These are phyloP conservation scores for Didymellaceae sp. DNA, from an alignment of 2,329 filamentous ascomycete genomes.

Conservation along the genomic window DNA sequence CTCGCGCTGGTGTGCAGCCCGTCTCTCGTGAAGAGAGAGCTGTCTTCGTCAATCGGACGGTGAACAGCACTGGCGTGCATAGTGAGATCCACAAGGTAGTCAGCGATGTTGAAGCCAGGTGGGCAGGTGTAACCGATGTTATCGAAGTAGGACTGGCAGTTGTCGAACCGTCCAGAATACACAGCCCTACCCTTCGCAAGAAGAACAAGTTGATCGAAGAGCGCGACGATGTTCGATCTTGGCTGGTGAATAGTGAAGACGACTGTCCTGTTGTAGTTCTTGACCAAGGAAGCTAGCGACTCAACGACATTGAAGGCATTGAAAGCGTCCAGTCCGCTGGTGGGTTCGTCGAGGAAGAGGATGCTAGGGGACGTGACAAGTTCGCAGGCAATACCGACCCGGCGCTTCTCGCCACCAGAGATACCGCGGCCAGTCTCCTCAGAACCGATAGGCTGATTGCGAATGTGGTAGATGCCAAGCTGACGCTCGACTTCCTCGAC, in stretches of 20 bases:
- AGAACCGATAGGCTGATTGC: conserved; percentile 92
- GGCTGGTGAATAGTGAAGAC: conserved; percentile 99
- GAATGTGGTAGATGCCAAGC: conserved; percentile 91
- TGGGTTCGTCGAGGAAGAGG: conserved; percentile 95
- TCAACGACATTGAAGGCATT: conserved; percentile 99
- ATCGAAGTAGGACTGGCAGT: conserved; percentile 93
- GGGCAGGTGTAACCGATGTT: conserved; percentile 90
- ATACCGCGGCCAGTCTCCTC: conserved; percentile 96
- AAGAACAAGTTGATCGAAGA: conserved; percentile 93
- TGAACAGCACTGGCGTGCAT: conserved; percentile 82
- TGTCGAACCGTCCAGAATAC: conserved; percentile 88
- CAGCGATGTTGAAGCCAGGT: conserved; percentile 97
- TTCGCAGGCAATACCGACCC: conserved; percentile 96
- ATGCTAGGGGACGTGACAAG: conserved; percentile 97
- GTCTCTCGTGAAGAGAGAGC: conserved; percentile 65
- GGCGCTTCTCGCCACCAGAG: conserved; percentile 93
- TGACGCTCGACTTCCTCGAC: conserved; percentile 95
- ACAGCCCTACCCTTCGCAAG: conserved; percentile 88
- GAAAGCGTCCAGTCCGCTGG: conserved; percentile 92
- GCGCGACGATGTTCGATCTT: conserved; percentile 94
- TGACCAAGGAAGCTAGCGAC: conserved; percentile 90
- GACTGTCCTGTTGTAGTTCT: conserved; percentile 95
- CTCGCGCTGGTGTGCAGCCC: conserved; percentile 77
- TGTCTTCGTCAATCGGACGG: conserved; percentile 63
- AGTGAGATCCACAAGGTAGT: conserved; percentile 95